These are phyloP conservation scores for Ehretia macrophylla DNA, from an alignment of 257 asterid species.

Conservation along the genomic window DNA sequence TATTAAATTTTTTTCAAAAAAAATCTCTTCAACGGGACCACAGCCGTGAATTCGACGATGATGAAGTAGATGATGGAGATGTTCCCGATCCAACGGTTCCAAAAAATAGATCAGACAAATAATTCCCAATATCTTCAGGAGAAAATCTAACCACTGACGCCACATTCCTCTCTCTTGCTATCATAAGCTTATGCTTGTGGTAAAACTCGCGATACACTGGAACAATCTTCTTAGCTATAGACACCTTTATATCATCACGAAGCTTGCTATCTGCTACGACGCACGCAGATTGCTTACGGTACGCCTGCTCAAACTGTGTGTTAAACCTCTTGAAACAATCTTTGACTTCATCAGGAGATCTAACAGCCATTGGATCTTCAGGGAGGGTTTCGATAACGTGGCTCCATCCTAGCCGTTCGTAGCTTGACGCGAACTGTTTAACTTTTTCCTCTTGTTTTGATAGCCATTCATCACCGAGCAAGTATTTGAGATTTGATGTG, in stretches of 20 bases:
- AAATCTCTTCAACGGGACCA: background rate
- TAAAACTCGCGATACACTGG: slow-evolving; percentile 55
- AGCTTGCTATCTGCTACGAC: slow-evolving; percentile 56
- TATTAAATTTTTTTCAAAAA: too few relatives aligned
- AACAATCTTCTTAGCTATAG: slow-evolving; percentile 44
- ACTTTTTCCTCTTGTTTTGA: slow-evolving; percentile 54
- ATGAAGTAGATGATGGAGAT: slow-evolving; percentile 26
- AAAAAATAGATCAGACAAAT: slow-evolving; percentile 56
- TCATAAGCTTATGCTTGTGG: slow-evolving; percentile 20
- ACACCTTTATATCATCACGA: slow-evolving; percentile 51
- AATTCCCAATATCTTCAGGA: slow-evolving; percentile 67
- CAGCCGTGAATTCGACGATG: too few relatives aligned
- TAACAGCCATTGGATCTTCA: slow-evolving; percentile 33
- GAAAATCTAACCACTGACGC: slow-evolving; percentile 45
- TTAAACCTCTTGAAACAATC: slow-evolving; percentile 62
- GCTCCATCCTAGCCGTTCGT: slow-evolving; percentile 72
- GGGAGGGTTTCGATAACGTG: slow-evolving; percentile 58
- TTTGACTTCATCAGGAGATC: slow-evolving; percentile 32
- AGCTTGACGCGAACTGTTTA: slow-evolving; percentile 42
- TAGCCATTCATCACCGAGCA: slow-evolving; percentile 74
- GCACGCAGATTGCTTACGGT: slow-evolving; percentile 47
- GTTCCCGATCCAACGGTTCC: slow-evolving; percentile 34
- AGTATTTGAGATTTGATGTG: slow-evolving; percentile 57
- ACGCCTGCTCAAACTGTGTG: slow-evolving; percentile 57
- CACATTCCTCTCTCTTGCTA: slow-evolving; percentile 37